Conservation (phyloP, 371 early-diverging fungal species). For the Blastocladiella emersonii region DNA sequence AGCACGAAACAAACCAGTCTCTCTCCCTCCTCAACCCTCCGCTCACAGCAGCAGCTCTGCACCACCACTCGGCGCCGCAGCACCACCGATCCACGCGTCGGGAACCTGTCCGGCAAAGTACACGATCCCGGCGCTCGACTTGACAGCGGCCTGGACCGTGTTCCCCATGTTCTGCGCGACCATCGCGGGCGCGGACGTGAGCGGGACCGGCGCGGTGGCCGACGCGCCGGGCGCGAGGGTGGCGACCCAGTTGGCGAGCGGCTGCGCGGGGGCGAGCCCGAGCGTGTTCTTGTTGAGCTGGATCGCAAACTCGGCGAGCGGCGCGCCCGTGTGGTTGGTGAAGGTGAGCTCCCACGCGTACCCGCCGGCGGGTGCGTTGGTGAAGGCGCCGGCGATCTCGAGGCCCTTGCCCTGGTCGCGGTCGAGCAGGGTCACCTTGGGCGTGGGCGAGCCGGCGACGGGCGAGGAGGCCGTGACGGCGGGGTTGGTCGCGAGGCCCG, state of each 20-base stretch:
- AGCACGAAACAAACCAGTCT: too few relatives aligned
- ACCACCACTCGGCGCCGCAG: not conserved
- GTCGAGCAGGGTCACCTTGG: not conserved
- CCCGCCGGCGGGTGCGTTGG: constrained; percentile 13
- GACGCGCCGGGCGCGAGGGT: not conserved
- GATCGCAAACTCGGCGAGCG: constrained; percentile 49
- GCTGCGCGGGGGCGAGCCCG: not conserved
- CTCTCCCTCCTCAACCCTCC: too few relatives aligned
- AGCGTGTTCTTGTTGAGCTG: constrained; percentile 54
- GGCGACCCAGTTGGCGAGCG: not conserved
- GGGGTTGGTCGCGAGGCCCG: not conserved
- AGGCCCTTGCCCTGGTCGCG: not conserved
- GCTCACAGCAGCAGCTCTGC: too few relatives aligned
- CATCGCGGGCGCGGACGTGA: not conserved
- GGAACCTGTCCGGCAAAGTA: not conserved
- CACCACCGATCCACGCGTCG: not conserved
- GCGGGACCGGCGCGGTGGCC: not conserved
- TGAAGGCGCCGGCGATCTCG: not conserved
- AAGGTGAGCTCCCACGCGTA: constrained; percentile 40
- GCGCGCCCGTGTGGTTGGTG: constrained; percentile 21
- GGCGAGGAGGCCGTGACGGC: too few relatives aligned
- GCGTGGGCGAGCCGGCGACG: too few relatives aligned
- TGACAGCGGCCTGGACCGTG: not conserved
- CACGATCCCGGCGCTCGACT: not conserved
- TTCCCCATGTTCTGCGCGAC: not conserved